phyloP scores from a whole-genome alignment of 2,329 filamentous ascomycete genomes.

The Colletotrichum tamarilloi region DNA sequence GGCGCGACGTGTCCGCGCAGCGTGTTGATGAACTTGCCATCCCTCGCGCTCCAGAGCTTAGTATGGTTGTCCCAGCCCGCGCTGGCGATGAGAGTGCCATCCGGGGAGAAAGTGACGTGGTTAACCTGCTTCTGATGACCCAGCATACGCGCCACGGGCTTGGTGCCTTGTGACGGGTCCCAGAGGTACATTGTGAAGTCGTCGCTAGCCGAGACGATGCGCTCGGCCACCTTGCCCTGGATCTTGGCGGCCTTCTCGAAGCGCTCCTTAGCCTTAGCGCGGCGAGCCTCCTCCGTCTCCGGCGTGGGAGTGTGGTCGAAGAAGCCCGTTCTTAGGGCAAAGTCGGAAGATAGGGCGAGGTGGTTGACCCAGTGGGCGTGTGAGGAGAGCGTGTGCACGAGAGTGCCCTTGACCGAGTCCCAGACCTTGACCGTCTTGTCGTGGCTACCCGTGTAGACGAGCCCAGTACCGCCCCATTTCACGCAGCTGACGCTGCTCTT shows the following conservation, averaged over 20 bases:
- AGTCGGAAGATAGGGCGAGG: slow-evolving; percentile 92
- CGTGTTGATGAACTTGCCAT: slow-evolving; percentile 85
- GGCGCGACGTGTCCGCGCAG: slow-evolving; percentile 89
- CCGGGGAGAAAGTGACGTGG: slow-evolving; percentile 92
- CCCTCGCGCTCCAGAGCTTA: slow-evolving; percentile 82
- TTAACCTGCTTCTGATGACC: slow-evolving; percentile 98
- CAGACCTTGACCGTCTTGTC: slow-evolving; percentile 95
- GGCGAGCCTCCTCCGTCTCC: slow-evolving; percentile 74
- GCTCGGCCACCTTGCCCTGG: slow-evolving; percentile 81
- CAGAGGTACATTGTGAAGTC: slow-evolving; percentile 98
- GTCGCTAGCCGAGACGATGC: slow-evolving; percentile 89
- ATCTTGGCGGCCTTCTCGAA: slow-evolving; percentile 88
- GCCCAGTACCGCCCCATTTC: slow-evolving; percentile 90
- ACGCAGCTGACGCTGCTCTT: slow-evolving; percentile 91
- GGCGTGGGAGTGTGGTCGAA: slow-evolving; percentile 84
- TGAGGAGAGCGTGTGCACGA: slow-evolving; percentile 81
- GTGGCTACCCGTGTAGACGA: slow-evolving; percentile 86
- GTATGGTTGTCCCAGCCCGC: slow-evolving; percentile 95
- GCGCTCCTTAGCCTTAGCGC: slow-evolving; percentile 79
- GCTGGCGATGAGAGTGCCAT: slow-evolving; percentile 87
- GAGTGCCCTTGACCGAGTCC: slow-evolving; percentile 81
- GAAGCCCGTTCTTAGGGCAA: slow-evolving; percentile 85
- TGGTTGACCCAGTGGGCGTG: slow-evolving; percentile 98
- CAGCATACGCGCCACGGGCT: slow-evolving; percentile 88
- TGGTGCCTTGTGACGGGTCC: slow-evolving; percentile 82